These are phyloP conservation scores for Calonectria crousiana DNA, from an alignment of 2,329 filamentous ascomycete species.

Conservation along the genomic window DNA sequence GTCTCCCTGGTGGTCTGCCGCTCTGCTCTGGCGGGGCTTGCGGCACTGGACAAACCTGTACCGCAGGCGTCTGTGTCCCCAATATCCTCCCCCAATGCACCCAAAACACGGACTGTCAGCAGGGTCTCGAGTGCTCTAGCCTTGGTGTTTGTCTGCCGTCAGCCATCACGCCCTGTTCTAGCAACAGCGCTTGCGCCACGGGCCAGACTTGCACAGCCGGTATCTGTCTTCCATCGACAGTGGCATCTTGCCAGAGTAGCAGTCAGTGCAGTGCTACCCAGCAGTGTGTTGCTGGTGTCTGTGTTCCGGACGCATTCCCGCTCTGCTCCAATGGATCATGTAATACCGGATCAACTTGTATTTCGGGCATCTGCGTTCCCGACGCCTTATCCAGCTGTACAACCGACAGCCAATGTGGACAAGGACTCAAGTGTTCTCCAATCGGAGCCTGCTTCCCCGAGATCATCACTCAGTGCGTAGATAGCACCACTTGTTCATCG, in stretches of 20 bases:
- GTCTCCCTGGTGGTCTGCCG: neutral
- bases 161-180: neutral
- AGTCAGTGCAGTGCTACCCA: neutral
- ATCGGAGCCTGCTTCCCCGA: slow-evolving; percentile 10
- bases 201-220: neutral
- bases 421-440: neutral
- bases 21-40: neutral
- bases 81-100: neutral
- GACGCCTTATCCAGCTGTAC: neutral
- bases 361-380: neutral
- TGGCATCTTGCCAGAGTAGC: neutral
- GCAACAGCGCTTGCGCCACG: neutral
- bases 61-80: neutral
- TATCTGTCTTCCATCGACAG: neutral
- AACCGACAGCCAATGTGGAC: neutral
- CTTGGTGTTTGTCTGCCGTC: neutral
- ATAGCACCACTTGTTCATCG: neutral
- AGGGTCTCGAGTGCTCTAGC: neutral
- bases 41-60: neutral
- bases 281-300: neutral
- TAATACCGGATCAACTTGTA: neutral
- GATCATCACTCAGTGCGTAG: neutral
- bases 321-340: neutral
- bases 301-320: neutral
- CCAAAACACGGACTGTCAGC: neutral